Evolutionary conservation across 2,329 filamentous ascomycete genomes (phyloP).

Genomic region (Phyllosticta paracitricarpa): DNA sequence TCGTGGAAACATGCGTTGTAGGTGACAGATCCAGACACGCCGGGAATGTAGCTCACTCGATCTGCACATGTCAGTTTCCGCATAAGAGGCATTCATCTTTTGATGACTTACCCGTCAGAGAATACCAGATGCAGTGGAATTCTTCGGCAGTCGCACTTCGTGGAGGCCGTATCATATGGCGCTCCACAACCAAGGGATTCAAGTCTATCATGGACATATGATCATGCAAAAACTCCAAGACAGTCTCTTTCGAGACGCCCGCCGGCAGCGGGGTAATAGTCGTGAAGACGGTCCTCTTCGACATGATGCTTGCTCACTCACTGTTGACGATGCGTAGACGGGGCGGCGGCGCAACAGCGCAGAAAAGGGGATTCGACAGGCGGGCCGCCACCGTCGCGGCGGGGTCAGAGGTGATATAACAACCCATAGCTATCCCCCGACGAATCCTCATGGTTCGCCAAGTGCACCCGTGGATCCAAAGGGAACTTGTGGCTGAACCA

Average conservation of each 20-base stretch:
- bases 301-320: constrained; percentile 40
- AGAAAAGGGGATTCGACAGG: background rate
- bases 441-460: background rate
- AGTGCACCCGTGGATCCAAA: background rate
- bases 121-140: constrained; percentile 64
- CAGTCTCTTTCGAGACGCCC: constrained; percentile 57
- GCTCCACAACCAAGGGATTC: constrained; percentile 70
- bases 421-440: background rate
- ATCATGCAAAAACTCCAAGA: constrained; percentile 65
- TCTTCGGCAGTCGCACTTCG: constrained; percentile 60
- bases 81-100: background rate
- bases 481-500: background rate
- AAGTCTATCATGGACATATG: constrained; percentile 79
- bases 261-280: constrained; percentile 68
- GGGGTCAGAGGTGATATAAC: background rate
- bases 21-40: constrained; percentile 56
- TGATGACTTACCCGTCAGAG: constrained; percentile 27
- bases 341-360: too few relatives aligned
- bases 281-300: constrained; percentile 62
- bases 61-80: constrained; percentile 37
- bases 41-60: constrained; percentile 64
- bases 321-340: background rate
- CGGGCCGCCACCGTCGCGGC: background rate
- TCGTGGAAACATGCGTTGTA: constrained; percentile 79
- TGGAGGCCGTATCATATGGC: constrained; percentile 59